These are phyloP conservation scores for Hanseniaspora uvarum DNA, from an alignment of 1,139 yeast genomes.

Conservation along the genomic window DNA sequence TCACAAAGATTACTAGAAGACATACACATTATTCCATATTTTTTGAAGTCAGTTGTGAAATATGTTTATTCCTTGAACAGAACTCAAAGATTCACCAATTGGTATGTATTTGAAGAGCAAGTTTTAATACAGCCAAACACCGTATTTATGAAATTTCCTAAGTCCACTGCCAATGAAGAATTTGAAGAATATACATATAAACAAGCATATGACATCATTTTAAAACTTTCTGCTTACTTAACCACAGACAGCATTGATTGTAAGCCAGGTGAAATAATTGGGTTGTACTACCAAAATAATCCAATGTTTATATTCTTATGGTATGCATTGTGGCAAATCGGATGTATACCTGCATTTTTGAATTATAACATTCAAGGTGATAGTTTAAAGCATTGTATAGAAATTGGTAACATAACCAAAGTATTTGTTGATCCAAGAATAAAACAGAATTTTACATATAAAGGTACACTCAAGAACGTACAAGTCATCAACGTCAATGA, in stretches of 20 bases:
- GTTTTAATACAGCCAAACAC: slow-evolving; percentile 44
- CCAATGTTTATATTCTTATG: slow-evolving; percentile 71
- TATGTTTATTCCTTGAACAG: slow-evolving; percentile 37
- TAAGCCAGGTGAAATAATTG: slow-evolving; percentile 59
- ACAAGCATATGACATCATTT: slow-evolving; percentile 55
- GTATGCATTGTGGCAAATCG: slow-evolving; percentile 84
- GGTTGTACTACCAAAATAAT: slow-evolving; percentile 68
- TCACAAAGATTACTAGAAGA: slow-evolving; percentile 49
- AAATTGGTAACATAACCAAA: slow-evolving; percentile 52
- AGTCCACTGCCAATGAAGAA: slow-evolving; percentile 27
- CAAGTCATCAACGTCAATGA: slow-evolving; percentile 44
- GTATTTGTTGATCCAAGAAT: slow-evolving; percentile 59
- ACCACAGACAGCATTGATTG: slow-evolving; percentile 50
- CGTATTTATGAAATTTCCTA: slow-evolving; percentile 56
- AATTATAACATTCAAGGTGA: slow-evolving; percentile 69
- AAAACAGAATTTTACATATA: slow-evolving; percentile 29
- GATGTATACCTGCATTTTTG: slow-evolving; percentile 79
- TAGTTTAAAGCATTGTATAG: slow-evolving; percentile 72
- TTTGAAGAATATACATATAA: slow-evolving; percentile 58
- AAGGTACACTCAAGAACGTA: slow-evolving; percentile 28
- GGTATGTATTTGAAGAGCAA: slow-evolving; percentile 54
- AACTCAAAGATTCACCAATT: slow-evolving; percentile 47
- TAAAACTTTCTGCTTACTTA: slow-evolving; percentile 57
- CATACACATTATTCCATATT: slow-evolving; percentile 38
- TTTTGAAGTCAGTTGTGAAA: slow-evolving; percentile 36